These are phyloP conservation scores for Lactarius tabidus DNA, from an alignment of 768 basidiomycete species.

Conservation along the genomic window DNA sequence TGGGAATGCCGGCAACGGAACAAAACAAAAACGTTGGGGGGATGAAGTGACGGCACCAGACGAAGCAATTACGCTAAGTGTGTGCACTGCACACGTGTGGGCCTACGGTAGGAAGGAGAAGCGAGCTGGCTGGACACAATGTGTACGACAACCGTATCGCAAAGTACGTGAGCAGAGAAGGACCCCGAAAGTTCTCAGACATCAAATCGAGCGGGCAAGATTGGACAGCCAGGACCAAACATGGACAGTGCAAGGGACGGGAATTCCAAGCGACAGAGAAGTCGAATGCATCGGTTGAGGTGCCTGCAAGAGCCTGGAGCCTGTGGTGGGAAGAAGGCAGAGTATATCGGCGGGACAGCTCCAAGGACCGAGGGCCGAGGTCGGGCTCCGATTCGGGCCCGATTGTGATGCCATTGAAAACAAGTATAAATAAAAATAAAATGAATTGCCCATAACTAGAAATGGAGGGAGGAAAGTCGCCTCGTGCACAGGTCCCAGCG, in stretches of 20 bases:
- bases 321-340: neutral
- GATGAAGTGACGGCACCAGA: constrained; percentile 5
- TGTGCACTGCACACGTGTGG: neutral
- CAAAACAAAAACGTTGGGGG: constrained; percentile 2
- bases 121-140: neutral
- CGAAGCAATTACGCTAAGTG: constrained; percentile 1
- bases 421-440: neutral
- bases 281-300: neutral
- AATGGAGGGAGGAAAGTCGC: neutral
- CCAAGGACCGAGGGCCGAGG: neutral
- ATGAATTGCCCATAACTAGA: neutral
- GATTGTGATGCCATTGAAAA: neutral
- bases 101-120: neutral
- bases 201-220: neutral
- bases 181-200: neutral
- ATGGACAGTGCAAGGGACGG: neutral
- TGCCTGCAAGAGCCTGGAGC: neutral
- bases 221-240: neutral
- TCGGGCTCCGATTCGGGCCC: constrained; percentile 2
- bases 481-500: neutral
- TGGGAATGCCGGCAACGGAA: constrained; percentile 5
- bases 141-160: neutral
- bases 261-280: neutral
- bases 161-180: neutral
- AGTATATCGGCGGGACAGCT: neutral